These are phyloP conservation scores for Stropharia rugosoannulata DNA, from an alignment of 768 basidiomycete genomes.

Conservation along the genomic window DNA sequence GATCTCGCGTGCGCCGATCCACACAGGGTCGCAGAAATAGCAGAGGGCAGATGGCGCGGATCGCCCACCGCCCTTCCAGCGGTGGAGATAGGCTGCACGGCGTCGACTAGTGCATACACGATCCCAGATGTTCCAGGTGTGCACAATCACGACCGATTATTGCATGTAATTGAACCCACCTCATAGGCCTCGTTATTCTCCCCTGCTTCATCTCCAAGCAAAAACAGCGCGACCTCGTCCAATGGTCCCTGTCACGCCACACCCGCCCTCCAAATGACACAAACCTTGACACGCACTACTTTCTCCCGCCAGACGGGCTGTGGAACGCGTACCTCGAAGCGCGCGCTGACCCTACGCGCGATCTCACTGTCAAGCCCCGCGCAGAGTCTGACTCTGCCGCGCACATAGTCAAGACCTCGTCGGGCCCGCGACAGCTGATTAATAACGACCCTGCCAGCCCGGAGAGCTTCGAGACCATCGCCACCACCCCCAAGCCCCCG, in stretches of 20 bases:
- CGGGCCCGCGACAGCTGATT: conserved; percentile 66
- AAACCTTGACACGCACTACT: conserved; percentile 86
- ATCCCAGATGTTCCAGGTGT: conserved; percentile 60
- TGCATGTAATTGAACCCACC: not conserved
- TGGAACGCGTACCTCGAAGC: conserved; percentile 64
- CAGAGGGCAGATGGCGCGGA: conserved; percentile 48
- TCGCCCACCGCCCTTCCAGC: conserved; percentile 33
- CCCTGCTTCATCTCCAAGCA: conserved; percentile 65
- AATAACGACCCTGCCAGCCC: conserved; percentile 69
- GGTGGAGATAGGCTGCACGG: conserved; percentile 27
- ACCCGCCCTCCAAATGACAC: conserved; percentile 82
- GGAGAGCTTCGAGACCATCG: conserved; percentile 52
- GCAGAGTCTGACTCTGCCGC: conserved; percentile 24
- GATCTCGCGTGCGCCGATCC: conserved; percentile 58
- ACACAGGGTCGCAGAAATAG: conserved; percentile 38
- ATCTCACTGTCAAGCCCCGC: conserved; percentile 44
- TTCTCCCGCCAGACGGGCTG: conserved; percentile 69
- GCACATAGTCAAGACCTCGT: conserved; percentile 16
- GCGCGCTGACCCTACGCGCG: conserved; percentile 26
- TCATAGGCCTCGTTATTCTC: conserved; percentile 78
- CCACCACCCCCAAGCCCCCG: conserved; percentile 56
- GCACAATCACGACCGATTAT: not conserved
- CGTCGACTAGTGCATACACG: conserved; percentile 37
- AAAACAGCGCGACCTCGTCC: conserved; percentile 68
- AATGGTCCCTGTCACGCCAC: conserved; percentile 74